Evolutionary conservation across 2,329 filamentous ascomycete species (phyloP).

Genomic region (Diaporthe citri): DNA sequence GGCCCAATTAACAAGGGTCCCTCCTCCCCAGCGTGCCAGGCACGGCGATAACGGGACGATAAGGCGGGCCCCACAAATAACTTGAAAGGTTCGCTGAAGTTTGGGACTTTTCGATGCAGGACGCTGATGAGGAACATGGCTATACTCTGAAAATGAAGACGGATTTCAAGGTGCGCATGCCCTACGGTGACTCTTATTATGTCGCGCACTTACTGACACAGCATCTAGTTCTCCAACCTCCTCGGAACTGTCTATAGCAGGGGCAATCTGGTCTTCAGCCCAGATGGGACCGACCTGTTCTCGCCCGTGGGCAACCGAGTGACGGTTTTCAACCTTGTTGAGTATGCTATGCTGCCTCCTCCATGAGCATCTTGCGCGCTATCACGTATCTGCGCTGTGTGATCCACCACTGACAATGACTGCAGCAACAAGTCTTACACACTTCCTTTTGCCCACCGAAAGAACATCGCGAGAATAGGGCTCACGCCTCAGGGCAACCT

Average conservation of each 20-base stretch:
- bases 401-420: slow-evolving; percentile 46
- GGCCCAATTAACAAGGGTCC: slow-evolving; percentile 30
- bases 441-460: slow-evolving; percentile 90
- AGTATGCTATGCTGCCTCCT: slow-evolving; percentile 67
- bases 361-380: neutral
- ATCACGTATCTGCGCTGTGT: slow-evolving; percentile 43
- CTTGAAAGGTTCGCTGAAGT: slow-evolving; percentile 34
- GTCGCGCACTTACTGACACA: neutral
- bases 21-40: neutral
- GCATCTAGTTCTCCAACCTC: slow-evolving; percentile 90
- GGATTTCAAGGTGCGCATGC: slow-evolving; percentile 85
- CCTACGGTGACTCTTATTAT: neutral
- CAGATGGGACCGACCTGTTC: slow-evolving; percentile 94
- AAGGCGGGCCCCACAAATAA: slow-evolving; percentile 30
- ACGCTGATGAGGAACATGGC: slow-evolving; percentile 46
- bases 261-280: slow-evolving; percentile 96
- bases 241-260: slow-evolving; percentile 98
- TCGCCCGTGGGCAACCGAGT: slow-evolving; percentile 97
- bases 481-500: slow-evolving; percentile 92
- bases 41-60: slow-evolving; percentile 26
- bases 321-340: slow-evolving; percentile 94
- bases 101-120: slow-evolving; percentile 15
- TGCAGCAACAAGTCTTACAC: slow-evolving; percentile 87
- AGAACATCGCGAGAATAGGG: slow-evolving; percentile 90
- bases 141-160: slow-evolving; percentile 86